Conservation (phyloP, 169 alveolate species). For the Eimeria falciformis region DNA sequence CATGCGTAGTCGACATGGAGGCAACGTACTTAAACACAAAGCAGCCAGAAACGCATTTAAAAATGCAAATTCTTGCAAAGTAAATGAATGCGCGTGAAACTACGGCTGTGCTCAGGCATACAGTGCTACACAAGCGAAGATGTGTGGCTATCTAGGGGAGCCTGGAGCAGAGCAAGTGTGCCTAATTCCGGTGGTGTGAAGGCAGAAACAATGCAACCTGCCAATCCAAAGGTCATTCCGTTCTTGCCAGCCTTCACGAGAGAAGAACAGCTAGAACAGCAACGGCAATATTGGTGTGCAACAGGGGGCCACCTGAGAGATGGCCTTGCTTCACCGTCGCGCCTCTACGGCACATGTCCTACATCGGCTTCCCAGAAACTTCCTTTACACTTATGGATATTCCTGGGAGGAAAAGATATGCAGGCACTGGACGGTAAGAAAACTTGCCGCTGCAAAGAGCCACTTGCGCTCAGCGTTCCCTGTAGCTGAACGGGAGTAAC, state of each 20-base stretch:
- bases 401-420: conserved; percentile 77
- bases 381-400: conserved; percentile 76
- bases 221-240: conserved; percentile 54
- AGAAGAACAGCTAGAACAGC: conserved; percentile 27
- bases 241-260: conserved; percentile 14
- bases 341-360: not conserved
- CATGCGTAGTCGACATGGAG: not conserved
- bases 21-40: too few species aligned
- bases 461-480: not conserved
- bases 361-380: not conserved
- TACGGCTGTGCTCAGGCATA: conserved; percentile 44
- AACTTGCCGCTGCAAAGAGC: not conserved
- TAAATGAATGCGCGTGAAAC: not conserved
- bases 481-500: not conserved
- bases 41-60: too few species aligned
- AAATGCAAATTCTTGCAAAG: not conserved
- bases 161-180: conserved; percentile 53
- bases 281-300: not conserved
- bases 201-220: conserved; percentile 67
- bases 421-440: conserved; percentile 74
- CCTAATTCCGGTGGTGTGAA: conserved; percentile 2
- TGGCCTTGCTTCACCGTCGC: not conserved
- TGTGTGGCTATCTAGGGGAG: conserved; percentile 67
- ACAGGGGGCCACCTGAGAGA: not conserved
- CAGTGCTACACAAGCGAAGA: conserved; percentile 79